phyloP scores from a whole-genome alignment of 2,329 filamentous ascomycete genomes.

The Apiospora kogelbergensis region DNA sequence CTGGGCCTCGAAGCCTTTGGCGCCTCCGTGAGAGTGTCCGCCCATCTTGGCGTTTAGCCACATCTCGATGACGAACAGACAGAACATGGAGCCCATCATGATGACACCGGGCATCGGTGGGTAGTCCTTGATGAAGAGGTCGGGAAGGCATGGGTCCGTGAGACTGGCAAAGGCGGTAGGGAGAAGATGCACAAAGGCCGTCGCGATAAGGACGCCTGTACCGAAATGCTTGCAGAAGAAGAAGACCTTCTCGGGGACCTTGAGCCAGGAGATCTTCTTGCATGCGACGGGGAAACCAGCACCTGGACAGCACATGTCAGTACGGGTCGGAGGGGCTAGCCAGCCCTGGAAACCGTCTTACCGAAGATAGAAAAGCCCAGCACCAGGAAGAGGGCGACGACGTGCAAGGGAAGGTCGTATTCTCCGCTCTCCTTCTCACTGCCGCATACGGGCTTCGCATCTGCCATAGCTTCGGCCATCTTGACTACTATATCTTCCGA shows the following conservation, averaged over 20 bases:
- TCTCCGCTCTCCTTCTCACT: conserved; percentile 35
- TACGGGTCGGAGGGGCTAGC: neutral
- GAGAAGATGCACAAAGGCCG: conserved; percentile 70
- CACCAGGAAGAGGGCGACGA: conserved; percentile 42
- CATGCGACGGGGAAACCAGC: conserved; percentile 53
- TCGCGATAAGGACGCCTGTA: conserved; percentile 71
- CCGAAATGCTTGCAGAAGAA: conserved; percentile 67
- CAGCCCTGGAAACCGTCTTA: conserved; percentile 18
- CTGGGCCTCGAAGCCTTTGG: conserved; percentile 41
- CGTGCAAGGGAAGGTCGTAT: conserved; percentile 43
- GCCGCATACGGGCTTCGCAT: conserved; percentile 41
- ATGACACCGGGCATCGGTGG: conserved; percentile 63
- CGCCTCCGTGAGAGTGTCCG: conserved; percentile 58
- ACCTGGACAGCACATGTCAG: conserved; percentile 29
- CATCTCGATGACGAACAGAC: conserved; percentile 63
- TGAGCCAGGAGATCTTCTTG: conserved; percentile 58
- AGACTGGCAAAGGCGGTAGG: conserved; percentile 59
- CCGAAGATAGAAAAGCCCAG: conserved; percentile 39
- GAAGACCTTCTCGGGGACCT: conserved; percentile 56
- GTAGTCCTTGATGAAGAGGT: conserved; percentile 59
- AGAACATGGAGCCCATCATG: conserved; percentile 63
- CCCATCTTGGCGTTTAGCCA: conserved; percentile 60
- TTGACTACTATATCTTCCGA: conserved; percentile 9
- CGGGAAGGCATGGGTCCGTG: conserved; percentile 55
- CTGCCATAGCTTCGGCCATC: conserved; percentile 28